Percentiles rank a stretch among this genome's conserved stretches.
Evolutionary conservation across 2,329 filamentous ascomycete species (phyloP).

Genomic region (Pseudogymnoascus sp.): DNA sequence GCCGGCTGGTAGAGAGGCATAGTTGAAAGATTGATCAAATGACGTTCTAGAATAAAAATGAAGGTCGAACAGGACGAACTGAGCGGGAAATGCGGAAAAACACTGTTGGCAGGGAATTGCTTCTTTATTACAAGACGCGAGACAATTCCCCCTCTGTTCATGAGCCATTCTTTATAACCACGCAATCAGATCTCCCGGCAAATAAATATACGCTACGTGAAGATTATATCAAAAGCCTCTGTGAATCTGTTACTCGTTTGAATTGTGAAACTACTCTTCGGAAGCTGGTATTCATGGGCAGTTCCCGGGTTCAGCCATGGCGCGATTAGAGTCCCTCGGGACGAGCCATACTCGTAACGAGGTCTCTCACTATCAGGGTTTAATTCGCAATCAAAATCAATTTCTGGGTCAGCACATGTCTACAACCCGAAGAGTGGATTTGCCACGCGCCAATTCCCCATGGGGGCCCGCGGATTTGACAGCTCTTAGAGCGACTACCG

Average conservation of each 20-base stretch:
- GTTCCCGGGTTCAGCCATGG: neutral
- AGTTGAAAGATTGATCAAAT: constrained; percentile 23
- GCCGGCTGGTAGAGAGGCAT: constrained; percentile 12
- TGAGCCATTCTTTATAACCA: constrained; percentile 26
- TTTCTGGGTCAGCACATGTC: neutral
- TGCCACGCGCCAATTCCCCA: neutral
- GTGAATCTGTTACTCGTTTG: neutral
- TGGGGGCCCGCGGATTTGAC: neutral
- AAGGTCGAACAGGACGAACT: neutral
- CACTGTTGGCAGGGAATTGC: neutral
- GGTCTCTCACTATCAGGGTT: neutral
- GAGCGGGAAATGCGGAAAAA: neutral
- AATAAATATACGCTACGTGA: constrained; percentile 13
- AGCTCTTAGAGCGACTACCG: neutral
- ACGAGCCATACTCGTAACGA: neutral
- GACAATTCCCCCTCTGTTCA: neutral
- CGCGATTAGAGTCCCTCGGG: neutral
- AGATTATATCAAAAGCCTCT: neutral
- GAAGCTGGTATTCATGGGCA: neutral
- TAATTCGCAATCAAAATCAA: neutral
- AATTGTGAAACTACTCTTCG: neutral
- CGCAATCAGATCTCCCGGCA: constrained; percentile 26
- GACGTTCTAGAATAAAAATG: constrained; percentile 15
- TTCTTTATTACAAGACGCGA: neutral
- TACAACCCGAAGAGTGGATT: neutral